These are phyloP conservation scores for Danielozyma ontarioensis DNA, from an alignment of 805 yeast genomes.

Conservation along the genomic window DNA sequence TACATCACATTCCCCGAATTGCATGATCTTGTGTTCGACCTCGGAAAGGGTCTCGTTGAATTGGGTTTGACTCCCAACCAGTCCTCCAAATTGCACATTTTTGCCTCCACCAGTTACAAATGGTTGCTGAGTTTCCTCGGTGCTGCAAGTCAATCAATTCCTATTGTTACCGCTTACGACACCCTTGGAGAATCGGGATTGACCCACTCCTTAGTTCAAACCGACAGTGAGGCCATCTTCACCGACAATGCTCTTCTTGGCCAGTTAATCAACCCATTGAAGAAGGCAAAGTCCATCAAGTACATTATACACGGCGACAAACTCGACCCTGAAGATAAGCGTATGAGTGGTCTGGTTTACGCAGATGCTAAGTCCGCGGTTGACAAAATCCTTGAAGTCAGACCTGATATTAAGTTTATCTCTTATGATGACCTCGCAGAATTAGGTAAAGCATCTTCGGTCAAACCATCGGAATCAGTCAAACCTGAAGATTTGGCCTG, in stretches of 20 bases:
- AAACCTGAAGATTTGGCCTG: constrained; percentile 58
- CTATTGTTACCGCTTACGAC: constrained; percentile 94
- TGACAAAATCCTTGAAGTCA: constrained; percentile 53
- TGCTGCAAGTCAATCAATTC: constrained; percentile 69
- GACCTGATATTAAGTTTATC: constrained; percentile 71
- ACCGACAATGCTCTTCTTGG: constrained; percentile 74
- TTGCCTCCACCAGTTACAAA: constrained; percentile 79
- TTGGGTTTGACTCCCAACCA: constrained; percentile 65
- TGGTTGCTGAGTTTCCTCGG: constrained; percentile 91
- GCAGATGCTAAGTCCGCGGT: constrained; percentile 52
- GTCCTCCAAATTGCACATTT: constrained; percentile 68
- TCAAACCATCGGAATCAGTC: constrained; percentile 38
- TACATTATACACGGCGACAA: constrained; percentile 67
- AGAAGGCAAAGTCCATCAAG: constrained; percentile 55
- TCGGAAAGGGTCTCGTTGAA: constrained; percentile 72
- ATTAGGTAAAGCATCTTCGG: constrained; percentile 53
- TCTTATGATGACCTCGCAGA: constrained; percentile 60
- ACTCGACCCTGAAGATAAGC: constrained; percentile 56
- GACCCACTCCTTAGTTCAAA: constrained; percentile 78
- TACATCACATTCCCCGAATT: constrained; percentile 61
- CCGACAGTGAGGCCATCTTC: constrained; percentile 72
- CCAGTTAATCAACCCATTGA: constrained; percentile 67
- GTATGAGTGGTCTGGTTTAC: constrained; percentile 58
- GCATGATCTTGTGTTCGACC: constrained; percentile 39
- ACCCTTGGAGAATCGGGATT: constrained; percentile 87